Evolutionary conservation across 2,329 filamentous ascomycete species (phyloP), one percentile per base, ranked within the genome.

Genomic region (Pseudogymnoascus sp.): DNA sequence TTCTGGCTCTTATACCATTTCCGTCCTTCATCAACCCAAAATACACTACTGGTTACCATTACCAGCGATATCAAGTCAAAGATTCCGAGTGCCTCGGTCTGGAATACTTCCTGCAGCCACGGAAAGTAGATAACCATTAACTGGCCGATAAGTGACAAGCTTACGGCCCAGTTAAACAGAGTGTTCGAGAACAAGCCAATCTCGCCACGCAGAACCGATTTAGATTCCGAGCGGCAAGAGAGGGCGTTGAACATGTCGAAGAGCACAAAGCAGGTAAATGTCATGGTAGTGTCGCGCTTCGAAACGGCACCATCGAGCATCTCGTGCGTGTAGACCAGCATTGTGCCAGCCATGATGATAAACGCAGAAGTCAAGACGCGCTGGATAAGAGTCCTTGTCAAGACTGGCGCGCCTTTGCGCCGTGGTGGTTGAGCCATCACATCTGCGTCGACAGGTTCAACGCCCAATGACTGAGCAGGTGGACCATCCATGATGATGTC

Each of bases 231-330:
- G 59, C 95, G 90, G 77, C 95, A 99, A 14, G 91, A 88, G 21
- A 99, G 81, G 1, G 95, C 95, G 76, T 99, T 97, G 81, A 97
- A 97, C 95, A 99, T 99, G 80, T 99, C 95, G 76, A 97, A 99
- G 62, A 99, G 84, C 53, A 99, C 95, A 73, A 99, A 99, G 77
- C 93, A 96, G 5, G 95, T 99, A 74, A 99, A 99, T 0, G 95
- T 97, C 90, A 99, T 97, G 67, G 95, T 99, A 1, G 95, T 99
- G 77, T 99, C 95, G 69, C 96, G 91, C 60, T 91, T 90, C 1
- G 88, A 96, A 64, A 97, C 90, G 64, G 88, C 80, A 63, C 91
- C 88, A 72, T 96, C 91, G 59, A 88, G 80, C 90, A 99, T 97
- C 78, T 97, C 93, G 72, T 87, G 89, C 68, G 90, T 87, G 77